Evolutionary conservation across 768 basidiomycete genomes (phyloP).

Genomic region (Candolleomyces eurysporus): DNA sequence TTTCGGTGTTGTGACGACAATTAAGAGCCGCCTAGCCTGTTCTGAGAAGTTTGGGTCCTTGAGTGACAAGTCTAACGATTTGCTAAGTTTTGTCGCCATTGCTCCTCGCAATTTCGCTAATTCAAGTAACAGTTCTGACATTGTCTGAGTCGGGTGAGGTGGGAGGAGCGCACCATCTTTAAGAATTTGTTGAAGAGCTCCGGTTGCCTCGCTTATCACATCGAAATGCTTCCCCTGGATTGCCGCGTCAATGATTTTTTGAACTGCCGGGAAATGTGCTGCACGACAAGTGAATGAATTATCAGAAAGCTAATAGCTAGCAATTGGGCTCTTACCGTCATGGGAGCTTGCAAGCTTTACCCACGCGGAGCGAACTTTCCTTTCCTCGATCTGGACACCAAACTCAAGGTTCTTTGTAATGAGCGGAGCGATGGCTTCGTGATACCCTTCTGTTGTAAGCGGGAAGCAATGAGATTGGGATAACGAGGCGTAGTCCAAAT

Average conservation of each 20-base stretch:
- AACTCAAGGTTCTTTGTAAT: neutral
- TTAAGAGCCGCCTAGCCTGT: no score
- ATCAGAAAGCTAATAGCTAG: neutral
- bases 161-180: no score
- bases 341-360: neutral
- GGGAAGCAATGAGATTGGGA: neutral
- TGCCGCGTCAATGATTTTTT: neutral
- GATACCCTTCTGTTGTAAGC: neutral
- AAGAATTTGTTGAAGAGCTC: no score
- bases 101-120: no score
- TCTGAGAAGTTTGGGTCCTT: no score
- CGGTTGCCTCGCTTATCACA: no score
- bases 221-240: no score
- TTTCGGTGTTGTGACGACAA: no score
- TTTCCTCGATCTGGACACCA: neutral
- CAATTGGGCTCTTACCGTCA: neutral
- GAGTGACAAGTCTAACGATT: no score
- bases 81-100: no score
- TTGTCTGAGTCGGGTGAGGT: no score
- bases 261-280: neutral
- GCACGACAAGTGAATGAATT: neutral
- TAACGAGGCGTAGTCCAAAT: neutral
- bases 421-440: neutral
- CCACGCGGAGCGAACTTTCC: neutral
- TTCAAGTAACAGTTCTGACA: no score